Evolutionary conservation across 176 grass and related monocot species (phyloP).

Genomic region (Rhipidocladum racemiflorum): DNA sequence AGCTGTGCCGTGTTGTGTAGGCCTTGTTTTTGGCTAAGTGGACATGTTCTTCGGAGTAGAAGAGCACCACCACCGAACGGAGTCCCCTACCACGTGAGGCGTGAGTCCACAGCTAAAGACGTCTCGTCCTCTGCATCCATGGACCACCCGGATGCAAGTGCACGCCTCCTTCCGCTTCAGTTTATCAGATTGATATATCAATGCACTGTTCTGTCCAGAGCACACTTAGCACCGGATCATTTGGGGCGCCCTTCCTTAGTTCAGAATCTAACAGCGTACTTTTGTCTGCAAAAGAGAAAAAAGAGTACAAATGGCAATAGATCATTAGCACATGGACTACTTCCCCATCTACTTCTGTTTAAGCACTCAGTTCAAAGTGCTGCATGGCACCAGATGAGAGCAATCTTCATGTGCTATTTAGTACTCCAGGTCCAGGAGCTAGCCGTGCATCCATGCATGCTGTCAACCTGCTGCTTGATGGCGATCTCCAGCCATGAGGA

Average conservation of each 20-base stretch:
- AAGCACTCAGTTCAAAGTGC: neutral
- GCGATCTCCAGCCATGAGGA: neutral
- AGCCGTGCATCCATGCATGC: neutral
- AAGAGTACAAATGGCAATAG: neutral
- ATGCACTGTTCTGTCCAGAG: neutral
- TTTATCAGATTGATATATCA: conserved; percentile 17
- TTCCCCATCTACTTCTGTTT: neutral
- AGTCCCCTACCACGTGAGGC: conserved; percentile 20
- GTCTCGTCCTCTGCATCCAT: neutral
- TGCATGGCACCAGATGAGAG: neutral
- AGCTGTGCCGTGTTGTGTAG: conserved; percentile 23
- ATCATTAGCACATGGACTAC: conserved; percentile 7
- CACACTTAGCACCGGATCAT: neutral
- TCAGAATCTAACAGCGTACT: conserved; percentile 17
- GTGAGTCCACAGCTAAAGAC: conserved; percentile 2
- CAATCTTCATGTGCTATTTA: neutral
- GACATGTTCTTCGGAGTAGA: neutral
- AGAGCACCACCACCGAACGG: neutral
- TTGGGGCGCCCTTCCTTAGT: neutral
- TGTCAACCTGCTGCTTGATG: neutral
- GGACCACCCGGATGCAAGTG: neutral
- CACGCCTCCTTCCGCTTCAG: conserved; percentile 10
- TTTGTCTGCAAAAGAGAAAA: neutral
- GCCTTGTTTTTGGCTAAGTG: conserved; percentile 32
- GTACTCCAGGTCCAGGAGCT: too few species aligned